Percentiles rank a stretch among this genome's conserved stretches.
phyloP scores from a whole-genome alignment of 2,329 filamentous ascomycete species.

The Diplodia sapinea region DNA sequence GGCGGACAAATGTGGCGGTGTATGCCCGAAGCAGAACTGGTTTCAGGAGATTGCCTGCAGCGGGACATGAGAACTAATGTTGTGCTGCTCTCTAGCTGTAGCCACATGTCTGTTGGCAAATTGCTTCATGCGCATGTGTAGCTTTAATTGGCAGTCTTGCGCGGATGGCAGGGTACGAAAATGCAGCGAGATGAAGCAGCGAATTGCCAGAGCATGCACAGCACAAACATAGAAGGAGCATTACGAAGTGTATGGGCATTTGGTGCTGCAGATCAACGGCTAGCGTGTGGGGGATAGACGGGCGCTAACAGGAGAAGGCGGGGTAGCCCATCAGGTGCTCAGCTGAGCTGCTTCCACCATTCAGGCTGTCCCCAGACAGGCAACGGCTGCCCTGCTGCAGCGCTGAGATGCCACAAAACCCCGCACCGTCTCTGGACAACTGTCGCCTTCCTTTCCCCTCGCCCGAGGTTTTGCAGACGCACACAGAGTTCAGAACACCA shows the following conservation, averaged over 20 bases:
- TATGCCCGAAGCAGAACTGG: neutral
- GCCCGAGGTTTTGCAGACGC: neutral
- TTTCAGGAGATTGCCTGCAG: neutral
- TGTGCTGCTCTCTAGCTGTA: neutral
- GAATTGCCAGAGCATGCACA: neutral
- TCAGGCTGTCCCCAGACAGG: neutral
- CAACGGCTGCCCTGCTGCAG: neutral
- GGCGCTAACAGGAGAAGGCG: conserved; percentile 21
- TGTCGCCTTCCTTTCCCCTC: neutral
- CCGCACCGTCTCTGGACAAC: conserved; percentile 11
- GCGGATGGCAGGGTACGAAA: neutral
- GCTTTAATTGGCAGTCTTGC: neutral
- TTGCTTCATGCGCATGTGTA: neutral
- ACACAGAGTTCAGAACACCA: neutral
- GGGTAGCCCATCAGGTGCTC: neutral
- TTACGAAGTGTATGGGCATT: neutral
- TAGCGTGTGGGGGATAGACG: conserved; percentile 23
- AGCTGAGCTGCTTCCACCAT: neutral
- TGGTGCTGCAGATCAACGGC: conserved; percentile 8
- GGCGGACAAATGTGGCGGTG: too few relatives aligned
- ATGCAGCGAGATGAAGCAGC: neutral
- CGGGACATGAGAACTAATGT: neutral
- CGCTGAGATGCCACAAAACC: conserved; percentile 25
- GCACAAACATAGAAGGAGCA: neutral
- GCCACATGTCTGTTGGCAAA: neutral